These are phyloP conservation scores for Calophaca sinica DNA, from an alignment of 306 rosid genomes.

Conservation along the genomic window DNA sequence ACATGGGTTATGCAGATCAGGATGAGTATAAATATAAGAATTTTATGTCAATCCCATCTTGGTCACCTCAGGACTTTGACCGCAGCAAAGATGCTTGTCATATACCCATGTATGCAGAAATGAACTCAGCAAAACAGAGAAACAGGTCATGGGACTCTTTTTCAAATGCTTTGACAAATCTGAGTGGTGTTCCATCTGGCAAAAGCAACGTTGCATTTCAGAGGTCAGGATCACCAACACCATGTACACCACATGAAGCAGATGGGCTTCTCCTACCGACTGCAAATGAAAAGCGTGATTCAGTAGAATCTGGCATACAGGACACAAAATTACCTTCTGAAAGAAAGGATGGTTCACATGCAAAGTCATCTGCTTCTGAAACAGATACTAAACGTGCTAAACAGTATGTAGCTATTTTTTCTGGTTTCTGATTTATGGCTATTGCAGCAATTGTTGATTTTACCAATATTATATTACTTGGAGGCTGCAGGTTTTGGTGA, in stretches of 20 bases:
- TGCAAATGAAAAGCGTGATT: constrained; percentile 63
- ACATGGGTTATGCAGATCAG: constrained; percentile 60
- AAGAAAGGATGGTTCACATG: constrained; percentile 69
- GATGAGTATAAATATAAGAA: constrained; percentile 71
- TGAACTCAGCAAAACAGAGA: constrained; percentile 69
- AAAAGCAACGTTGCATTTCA: constrained; percentile 65
- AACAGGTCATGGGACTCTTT: constrained; percentile 83
- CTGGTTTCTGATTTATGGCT: constrained; percentile 38
- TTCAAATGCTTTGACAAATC: constrained; percentile 53
- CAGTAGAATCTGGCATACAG: constrained; percentile 64
- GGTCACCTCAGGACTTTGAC: constrained; percentile 88
- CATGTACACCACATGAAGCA: constrained; percentile 67
- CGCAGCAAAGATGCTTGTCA: constrained; percentile 76
- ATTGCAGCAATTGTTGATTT: constrained; percentile 34
- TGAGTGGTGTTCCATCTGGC: constrained; percentile 61
- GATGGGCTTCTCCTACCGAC: constrained; percentile 63
- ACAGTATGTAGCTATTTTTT: constrained; percentile 69
- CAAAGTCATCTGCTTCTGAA: constrained; percentile 72
- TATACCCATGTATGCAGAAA: constrained; percentile 64
- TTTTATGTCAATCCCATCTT: constrained; percentile 61
- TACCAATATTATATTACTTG: constrained; percentile 5
- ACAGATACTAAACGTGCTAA: constrained; percentile 95
- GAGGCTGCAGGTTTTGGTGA: constrained; percentile 36
- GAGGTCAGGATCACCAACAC: constrained; percentile 60
- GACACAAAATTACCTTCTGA: constrained; percentile 69